Percentiles rank a stretch among this genome's conserved stretches.
These are phyloP conservation scores for Fragaria vesca DNA, from an alignment of 306 rosid species.

Conservation along the genomic window DNA sequence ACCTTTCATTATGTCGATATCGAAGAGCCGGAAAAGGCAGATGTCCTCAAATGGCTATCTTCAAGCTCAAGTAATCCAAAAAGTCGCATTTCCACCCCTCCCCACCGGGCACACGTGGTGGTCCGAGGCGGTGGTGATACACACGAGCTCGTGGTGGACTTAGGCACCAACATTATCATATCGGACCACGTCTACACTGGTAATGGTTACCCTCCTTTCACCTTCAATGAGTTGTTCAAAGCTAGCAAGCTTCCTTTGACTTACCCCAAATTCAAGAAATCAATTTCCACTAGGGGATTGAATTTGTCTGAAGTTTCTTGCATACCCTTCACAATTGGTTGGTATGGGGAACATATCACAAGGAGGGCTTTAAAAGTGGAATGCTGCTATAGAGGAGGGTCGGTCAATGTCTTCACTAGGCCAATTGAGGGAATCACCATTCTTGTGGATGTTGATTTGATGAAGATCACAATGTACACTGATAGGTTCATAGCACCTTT, in stretches of 20 bases:
- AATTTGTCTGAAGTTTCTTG: constrained; percentile 76
- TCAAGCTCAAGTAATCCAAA: constrained; percentile 33
- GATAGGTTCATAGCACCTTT: constrained; percentile 60
- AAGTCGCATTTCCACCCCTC: constrained; percentile 18
- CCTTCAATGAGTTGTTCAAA: constrained; percentile 58
- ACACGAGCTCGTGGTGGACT: constrained; percentile 64
- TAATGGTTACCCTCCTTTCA: constrained; percentile 73
- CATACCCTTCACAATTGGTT: constrained; percentile 77
- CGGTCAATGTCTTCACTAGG: constrained; percentile 67
- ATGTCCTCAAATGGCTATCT: constrained; percentile 69
- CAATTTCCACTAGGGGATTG: constrained; percentile 58
- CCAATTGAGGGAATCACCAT: constrained; percentile 74
- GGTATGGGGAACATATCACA: constrained; percentile 65
- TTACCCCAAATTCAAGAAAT: constrained; percentile 50
- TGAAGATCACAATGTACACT: constrained; percentile 52
- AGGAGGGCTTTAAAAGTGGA: constrained; percentile 58
- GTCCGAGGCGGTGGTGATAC: constrained; percentile 58
- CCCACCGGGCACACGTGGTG: constrained; percentile 71
- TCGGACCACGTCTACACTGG: constrained; percentile 59
- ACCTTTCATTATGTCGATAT: constrained; percentile 70
- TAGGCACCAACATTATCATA: constrained; percentile 41
- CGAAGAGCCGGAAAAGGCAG: constrained; percentile 70
- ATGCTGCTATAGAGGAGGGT: constrained; percentile 64
- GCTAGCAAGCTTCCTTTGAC: constrained; percentile 68
- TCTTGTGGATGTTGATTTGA: constrained; percentile 65